Base-by-base conservation (phyloP, 2,329 filamentous ascomycete species). In the Pseudopyricularia javanii region DNA sequence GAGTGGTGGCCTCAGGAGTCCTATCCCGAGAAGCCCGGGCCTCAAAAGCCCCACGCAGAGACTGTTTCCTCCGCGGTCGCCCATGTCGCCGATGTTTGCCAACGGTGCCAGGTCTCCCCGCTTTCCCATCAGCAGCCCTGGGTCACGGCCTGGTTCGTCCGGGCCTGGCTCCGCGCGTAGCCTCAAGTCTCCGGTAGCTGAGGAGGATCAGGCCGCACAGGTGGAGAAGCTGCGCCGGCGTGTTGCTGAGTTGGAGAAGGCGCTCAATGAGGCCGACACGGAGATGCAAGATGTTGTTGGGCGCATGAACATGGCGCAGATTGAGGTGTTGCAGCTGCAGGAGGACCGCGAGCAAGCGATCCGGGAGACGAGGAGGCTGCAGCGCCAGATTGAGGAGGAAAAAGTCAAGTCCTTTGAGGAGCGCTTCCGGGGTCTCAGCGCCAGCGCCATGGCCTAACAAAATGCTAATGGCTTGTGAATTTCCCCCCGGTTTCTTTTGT, bases 241-340 rank as follows among this genome's bases (percentile, higher is more conserved):
- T 56, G 88, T 97, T 7, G 73, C 81, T 54, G 89, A 95, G 68
- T 80, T 98, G 3, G 93, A 98, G 72, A 83, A 81, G 61, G 85
- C 91, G 15, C 74, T 94, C 12, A 70, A 77, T 5, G 80, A 88
- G 58, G 86, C 88, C 15, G 88, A 93, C 61, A 72, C 73, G 50
- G 87, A 91, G 69, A 91, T 93, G 86, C 82, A 88, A 63, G 83
- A 88, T 66, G 88, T 93, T 7, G 86, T 94, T 7, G 75, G 83
- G 55, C 78, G 85, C 57, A 91, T 94, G 83, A 91, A 88, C 68
- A 74, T 75, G 59, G 86, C 87, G 9, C 88, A 93, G 70, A 87
- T 91, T 60, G 86, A 91, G 68, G 88, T 93, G 54, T 80, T 86
- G 62, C 80, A 88, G 63, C 73, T 94, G 54, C 87, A 91, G 67